phyloP scores from a whole-genome alignment of 2,329 filamentous ascomycete species.

The Diaporthe sp. region DNA sequence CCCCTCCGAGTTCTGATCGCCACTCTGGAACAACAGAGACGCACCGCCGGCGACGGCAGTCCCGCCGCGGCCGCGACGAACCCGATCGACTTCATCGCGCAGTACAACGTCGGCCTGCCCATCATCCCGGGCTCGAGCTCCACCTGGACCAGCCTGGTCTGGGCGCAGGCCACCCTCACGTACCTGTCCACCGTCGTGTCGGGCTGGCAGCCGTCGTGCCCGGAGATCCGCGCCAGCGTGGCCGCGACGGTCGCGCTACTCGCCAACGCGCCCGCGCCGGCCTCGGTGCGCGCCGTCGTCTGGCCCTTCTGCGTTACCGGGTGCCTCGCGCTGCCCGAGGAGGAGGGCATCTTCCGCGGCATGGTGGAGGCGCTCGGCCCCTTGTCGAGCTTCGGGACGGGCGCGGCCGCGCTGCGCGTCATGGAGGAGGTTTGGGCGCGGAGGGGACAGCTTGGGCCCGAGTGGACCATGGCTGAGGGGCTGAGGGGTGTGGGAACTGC shows the following conservation, averaged over 20 bases:
- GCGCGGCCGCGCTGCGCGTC: constrained; percentile 56
- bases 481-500: constrained; percentile 57
- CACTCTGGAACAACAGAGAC: constrained; percentile 45
- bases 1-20: constrained; percentile 51
- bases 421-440: constrained; percentile 62
- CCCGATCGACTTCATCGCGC: constrained; percentile 32
- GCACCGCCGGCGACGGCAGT: constrained; percentile 46
- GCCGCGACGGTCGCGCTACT: constrained; percentile 39
- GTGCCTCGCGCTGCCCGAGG: constrained; percentile 52
- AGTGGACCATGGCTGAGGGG: constrained; percentile 48
- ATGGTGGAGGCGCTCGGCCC: constrained; percentile 57
- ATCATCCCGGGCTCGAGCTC: background rate
- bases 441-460: constrained; percentile 42
- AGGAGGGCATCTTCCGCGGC: constrained; percentile 57
- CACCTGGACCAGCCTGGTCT: constrained; percentile 47
- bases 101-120: constrained; percentile 3
- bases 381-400: constrained; percentile 59
- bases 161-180: constrained; percentile 61
- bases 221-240: constrained; percentile 52
- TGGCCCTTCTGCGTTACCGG: constrained; percentile 54
- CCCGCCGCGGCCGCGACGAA: background rate
- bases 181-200: constrained; percentile 63
- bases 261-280: constrained; percentile 41
- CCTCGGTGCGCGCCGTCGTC: constrained; percentile 47
- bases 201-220: constrained; percentile 63